Evolutionary conservation across 305 asterid genomes (phyloP).

Genomic region (Fraxinus greggii): DNA sequence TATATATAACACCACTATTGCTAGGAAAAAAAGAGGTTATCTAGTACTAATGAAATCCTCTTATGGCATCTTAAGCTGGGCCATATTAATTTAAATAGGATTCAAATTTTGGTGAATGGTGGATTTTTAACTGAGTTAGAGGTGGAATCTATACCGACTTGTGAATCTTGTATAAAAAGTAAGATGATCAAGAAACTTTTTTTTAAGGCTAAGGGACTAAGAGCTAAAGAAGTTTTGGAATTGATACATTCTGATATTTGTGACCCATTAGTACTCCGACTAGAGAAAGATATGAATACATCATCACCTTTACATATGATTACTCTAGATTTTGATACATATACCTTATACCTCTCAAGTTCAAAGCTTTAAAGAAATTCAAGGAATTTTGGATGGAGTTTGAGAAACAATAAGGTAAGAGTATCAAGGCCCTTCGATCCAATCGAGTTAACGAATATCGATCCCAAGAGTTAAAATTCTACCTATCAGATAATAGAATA

Average conservation of each 20-base stretch:
- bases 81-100: not conserved
- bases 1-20: not conserved
- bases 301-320: not conserved
- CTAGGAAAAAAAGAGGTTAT: not conserved
- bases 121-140: not conserved
- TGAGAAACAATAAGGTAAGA: not conserved
- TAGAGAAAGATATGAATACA: not conserved
- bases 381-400: not conserved
- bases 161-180: not conserved
- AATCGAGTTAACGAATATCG: not conserved
- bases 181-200: not conserved
- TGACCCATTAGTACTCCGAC: not conserved
- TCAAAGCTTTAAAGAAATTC: not conserved
- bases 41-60: not conserved
- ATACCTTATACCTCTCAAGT: not conserved
- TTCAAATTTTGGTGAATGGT: not conserved
- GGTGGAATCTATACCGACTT: not conserved
- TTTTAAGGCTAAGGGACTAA: not conserved
- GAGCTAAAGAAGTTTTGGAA: not conserved
- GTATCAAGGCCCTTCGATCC: not conserved
- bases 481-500: not conserved
- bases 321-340: not conserved
- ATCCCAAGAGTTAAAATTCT: not conserved
- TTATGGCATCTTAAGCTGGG: not conserved
- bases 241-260: not conserved